A percentile compares a stretch with the other conserved stretches of the same genome.
phyloP scores from a whole-genome alignment of 192 early-diverging fungal genomes.

The Mortierella hygrophila region DNA sequence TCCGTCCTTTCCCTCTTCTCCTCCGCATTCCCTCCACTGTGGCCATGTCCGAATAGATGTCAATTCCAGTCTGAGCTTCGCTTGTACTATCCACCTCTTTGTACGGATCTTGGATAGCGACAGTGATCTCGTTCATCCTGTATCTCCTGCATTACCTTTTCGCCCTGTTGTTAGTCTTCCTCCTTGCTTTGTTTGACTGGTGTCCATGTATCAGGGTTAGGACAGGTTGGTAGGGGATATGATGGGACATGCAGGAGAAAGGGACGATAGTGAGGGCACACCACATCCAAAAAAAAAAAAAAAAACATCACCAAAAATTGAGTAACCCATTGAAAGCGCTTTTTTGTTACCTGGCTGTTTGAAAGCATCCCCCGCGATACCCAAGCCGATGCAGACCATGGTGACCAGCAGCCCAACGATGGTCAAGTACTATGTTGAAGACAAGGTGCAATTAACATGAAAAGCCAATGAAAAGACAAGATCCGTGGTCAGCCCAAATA shows the following conservation, averaged over 20 bases:
- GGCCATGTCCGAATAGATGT: neutral
- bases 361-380: constrained; percentile 8
- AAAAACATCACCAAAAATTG: neutral
- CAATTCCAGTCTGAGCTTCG: neutral
- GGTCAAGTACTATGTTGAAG: constrained; percentile 28
- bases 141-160: neutral
- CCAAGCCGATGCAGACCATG: constrained; percentile 7
- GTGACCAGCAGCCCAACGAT: constrained; percentile 25
- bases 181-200: neutral
- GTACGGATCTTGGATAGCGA: neutral
- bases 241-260: neutral
- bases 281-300: neutral
- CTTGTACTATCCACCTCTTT: neutral
- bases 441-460: neutral
- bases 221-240: neutral
- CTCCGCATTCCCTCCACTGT: neutral
- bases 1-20: neutral
- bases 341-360: constrained; percentile 12
- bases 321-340: neutral
- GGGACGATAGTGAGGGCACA: neutral
- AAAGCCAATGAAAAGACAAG: constrained; percentile 2
- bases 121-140: neutral
- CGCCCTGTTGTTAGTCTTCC: neutral
- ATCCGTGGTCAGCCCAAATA: neutral
- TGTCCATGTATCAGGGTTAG: neutral